Evolutionary conservation across 2,329 filamentous ascomycete genomes (phyloP), one percentile per base, ranked within the genome.

Genomic region (Westerdykella aurantiaca): DNA sequence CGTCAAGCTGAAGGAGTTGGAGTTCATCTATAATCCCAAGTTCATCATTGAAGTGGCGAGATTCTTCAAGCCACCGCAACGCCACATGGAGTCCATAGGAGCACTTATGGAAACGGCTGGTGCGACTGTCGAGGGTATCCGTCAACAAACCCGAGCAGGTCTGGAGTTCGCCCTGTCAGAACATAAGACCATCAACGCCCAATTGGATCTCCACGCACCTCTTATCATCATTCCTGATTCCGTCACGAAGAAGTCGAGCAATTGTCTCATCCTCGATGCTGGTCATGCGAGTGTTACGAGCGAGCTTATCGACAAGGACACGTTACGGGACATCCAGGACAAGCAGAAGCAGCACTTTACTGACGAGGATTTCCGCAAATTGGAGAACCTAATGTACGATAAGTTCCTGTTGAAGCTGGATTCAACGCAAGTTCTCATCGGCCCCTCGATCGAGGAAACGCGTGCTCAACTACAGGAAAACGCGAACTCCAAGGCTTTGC

Each of bases 11-110:
- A 96, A 94, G 67, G 93, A 90, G 37, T 83, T 98, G 53, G 94
- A 98, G 65, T 86, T 99, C 43, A 88, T 98, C 18, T 98, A 95
- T 79, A 99, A 98, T 57, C 93, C 94, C 1, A 87, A 84, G 51
- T 94, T 97, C 54, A 77, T 97, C 0, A 82, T 95, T 5, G 90
- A 93, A 39, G 82, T 97, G 33, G 88, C 85, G 42, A 88, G 89
- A 55, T 99, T 98, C 72, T 98, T 99, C 74, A 85, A 91, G 50
- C 93, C 93, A 0, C 94, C 93, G 0, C 90, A 96, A 65, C 80
- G 90, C 40, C 94, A 98, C 63, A 96, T 98, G 90, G 93, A 98
- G 63, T 98, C 93, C 9, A 96, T 99, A 55, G 86, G 83, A 11
- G 94, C 93, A 1, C 76, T 99, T 44, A 88, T 99, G 82, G 94